Evolutionary conservation across 208 protist genomes (phyloP), one percentile per base, ranked within the genome.

Genomic region (Leishmania martiniquensis): DNA sequence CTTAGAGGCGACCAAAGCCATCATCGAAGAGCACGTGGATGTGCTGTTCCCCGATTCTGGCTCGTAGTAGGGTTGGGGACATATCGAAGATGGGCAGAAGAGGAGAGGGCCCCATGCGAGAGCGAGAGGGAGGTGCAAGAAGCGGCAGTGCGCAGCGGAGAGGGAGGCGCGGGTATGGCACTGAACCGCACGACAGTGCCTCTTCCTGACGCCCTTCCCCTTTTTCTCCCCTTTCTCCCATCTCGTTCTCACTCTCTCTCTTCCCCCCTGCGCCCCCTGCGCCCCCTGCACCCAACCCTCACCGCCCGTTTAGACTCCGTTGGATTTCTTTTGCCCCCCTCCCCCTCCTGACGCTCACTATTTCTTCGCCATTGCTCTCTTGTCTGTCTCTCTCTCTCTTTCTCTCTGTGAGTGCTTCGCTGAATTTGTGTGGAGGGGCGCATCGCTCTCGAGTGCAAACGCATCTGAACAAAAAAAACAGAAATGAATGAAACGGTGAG

Each of bases 21-120:
- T 90, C 83, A 88, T 93, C 34, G 76, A 88, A 72, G 87, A 93
- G 80, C 90, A 93, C 83, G 85, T 83, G 0, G 87, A 90, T 65
- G 85, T 84, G 0, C 81, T 90, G 4, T 92, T 92, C 67, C 88
- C 85, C 0, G 88, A 92, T 17, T 77, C 86, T 20, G 71, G 77
- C 15, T 57, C 84, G 34, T 60, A 68, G 32, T n/a, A n/a, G 22
- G 82, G 42, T 37, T 17, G 55, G 59, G 2, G n/a, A n/a, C 20
- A 13, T 4, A 9, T 20, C 51, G 39, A 1, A 34, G 0, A 2
- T 9, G 37, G 39, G 65, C 6, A 9, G 39, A n/a, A 17, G 37
- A 47, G 13, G 42, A 22, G 9, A 47, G 7, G 12, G 42, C 2
- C 51, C n/a, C 39, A 6, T 3, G 4, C 22, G 39, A 22, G 39